These are phyloP conservation scores for Suaeda aralocaspica DNA, from an alignment of 148 eudicot genomes.

Conservation along the genomic window DNA sequence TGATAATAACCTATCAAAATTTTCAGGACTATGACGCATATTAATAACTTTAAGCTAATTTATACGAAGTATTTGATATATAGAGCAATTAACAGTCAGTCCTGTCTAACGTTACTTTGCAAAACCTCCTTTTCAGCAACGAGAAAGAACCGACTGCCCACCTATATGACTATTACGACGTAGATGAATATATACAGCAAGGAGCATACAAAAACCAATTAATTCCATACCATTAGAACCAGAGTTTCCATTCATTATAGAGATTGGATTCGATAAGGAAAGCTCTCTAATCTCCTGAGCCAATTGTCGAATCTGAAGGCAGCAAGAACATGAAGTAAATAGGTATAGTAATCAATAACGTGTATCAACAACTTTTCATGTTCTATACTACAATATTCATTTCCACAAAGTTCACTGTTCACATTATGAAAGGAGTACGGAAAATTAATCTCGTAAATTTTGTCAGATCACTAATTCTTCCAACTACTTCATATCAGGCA, in stretches of 20 bases:
- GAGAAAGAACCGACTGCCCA: too few species aligned
- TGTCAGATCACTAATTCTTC: neutral
- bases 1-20: too few species aligned
- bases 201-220: neutral
- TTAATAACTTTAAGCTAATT: too few species aligned
- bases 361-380: neutral
- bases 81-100: neutral
- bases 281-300: conserved; percentile 81
- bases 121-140: neutral
- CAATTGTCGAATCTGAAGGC: conserved; percentile 71
- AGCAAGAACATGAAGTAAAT: conserved; percentile 18
- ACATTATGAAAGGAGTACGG: neutral
- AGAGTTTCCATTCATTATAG: conserved; percentile 55
- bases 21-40: too few species aligned
- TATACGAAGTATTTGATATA: too few species aligned
- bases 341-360: neutral
- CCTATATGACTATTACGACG: too few species aligned
- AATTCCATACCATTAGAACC: conserved; percentile 53
- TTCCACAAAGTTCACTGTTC: neutral
- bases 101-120: neutral
- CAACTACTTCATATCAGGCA: conserved; percentile 4
- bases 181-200: conserved; percentile 1
- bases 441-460: neutral
- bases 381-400: neutral
- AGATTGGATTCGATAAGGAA: conserved; percentile 59